Evolutionary conservation across 1,284 basidiomycete species (phyloP).

Genomic region (Heliocybe sulcata): DNA sequence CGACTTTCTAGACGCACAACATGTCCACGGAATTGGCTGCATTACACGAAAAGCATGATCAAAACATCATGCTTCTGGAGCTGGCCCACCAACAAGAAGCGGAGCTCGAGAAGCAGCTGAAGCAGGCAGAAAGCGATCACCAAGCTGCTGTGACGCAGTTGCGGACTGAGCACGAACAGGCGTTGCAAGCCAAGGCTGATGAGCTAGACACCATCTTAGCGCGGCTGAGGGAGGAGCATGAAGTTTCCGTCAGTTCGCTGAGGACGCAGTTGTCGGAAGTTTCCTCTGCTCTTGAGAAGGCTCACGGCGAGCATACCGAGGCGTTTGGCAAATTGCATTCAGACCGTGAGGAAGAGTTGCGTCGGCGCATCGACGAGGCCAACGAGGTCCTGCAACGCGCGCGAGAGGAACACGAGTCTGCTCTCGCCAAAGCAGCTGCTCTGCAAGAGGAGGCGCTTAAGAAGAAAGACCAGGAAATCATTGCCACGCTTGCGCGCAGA

Average conservation of each 20-base stretch:
- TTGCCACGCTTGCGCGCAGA: slow-evolving; percentile 49
- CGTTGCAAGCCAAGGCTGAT: slow-evolving; percentile 39
- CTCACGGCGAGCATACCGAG: slow-evolving; percentile 23
- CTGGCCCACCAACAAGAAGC: slow-evolving; percentile 49
- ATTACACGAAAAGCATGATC: slow-evolving; percentile 53
- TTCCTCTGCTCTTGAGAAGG: slow-evolving; percentile 19
- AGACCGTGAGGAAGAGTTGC: slow-evolving; percentile 28
- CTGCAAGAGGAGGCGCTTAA: slow-evolving; percentile 52
- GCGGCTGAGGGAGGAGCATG: slow-evolving; percentile 36
- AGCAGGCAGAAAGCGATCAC: slow-evolving; percentile 42
- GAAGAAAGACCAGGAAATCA: slow-evolving; percentile 51
- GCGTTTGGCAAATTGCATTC: slow-evolving; percentile 26
- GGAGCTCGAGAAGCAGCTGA: slow-evolving; percentile 41
- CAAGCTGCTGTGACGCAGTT: slow-evolving; percentile 39
- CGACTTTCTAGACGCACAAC: slow-evolving; percentile 54
- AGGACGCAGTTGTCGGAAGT: slow-evolving; percentile 22
- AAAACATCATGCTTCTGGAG: slow-evolving; percentile 30
- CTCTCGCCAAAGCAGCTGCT: slow-evolving; percentile 37
- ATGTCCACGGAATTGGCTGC: slow-evolving; percentile 82
- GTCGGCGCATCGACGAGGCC: slow-evolving; percentile 36
- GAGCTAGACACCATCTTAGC: slow-evolving; percentile 43
- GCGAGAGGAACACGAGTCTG: slow-evolving; percentile 43
- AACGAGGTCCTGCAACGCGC: slow-evolving; percentile 36
- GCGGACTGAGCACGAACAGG: slow-evolving; percentile 46
- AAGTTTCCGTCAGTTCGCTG: slow-evolving; percentile 18